These are phyloP conservation scores for Russula griseocarnosa DNA, from an alignment of 768 basidiomycete genomes.

Conservation along the genomic window DNA sequence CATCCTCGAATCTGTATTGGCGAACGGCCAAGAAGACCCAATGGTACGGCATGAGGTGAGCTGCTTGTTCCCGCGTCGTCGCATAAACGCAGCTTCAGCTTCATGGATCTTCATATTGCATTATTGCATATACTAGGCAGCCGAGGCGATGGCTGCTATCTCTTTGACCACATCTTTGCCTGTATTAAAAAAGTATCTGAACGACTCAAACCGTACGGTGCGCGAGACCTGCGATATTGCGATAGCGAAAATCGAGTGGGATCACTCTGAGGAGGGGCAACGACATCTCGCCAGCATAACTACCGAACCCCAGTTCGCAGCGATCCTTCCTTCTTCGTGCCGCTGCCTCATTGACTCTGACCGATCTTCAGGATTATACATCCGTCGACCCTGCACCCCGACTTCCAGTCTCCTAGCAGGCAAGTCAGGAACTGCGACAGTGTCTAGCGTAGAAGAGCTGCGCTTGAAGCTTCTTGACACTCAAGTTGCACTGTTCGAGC, in stretches of 20 bases:
- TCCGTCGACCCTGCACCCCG: conserved; percentile 91
- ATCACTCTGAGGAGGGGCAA: conserved; percentile 70
- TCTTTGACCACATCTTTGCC: conserved; percentile 62
- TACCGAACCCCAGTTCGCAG: conserved; percentile 41
- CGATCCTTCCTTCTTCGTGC: background rate
- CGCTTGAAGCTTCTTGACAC: conserved; percentile 61
- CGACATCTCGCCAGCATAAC: conserved; percentile 40
- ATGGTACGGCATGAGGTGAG: conserved; percentile 97
- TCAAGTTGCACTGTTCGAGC: conserved; percentile 72
- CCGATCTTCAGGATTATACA: conserved; percentile 53
- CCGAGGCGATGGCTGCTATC: conserved; percentile 98
- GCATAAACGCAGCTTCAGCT: background rate
- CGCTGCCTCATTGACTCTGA: background rate
- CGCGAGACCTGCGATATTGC: conserved; percentile 98
- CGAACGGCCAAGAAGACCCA: conserved; percentile 67
- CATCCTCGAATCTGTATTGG: conserved; percentile 70
- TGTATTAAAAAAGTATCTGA: conserved; percentile 64
- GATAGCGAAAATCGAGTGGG: conserved; percentile 91
- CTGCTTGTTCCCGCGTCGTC: conserved; percentile 24
- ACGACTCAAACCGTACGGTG: conserved; percentile 68
- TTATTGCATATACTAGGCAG: conserved; percentile 55
- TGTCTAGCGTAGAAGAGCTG: conserved; percentile 50
- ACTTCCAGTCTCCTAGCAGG: conserved; percentile 59
- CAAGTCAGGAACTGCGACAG: conserved; percentile 47
- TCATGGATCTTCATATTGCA: no score